A percentile compares a stretch with the other conserved stretches of the same genome.
Conservation (phyloP, 805 yeast genomes). For the Candida ovalis region DNA sequence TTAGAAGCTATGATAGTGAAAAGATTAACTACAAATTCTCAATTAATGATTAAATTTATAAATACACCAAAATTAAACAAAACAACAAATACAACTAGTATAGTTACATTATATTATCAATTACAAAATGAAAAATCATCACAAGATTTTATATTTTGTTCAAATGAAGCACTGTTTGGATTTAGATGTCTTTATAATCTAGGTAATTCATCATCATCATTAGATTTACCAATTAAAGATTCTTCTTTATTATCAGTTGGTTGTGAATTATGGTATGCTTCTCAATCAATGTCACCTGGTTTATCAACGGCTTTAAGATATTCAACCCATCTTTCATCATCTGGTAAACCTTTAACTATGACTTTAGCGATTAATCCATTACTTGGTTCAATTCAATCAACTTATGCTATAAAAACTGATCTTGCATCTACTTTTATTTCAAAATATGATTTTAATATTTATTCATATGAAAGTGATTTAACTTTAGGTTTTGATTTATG, state of each 20-base stretch:
- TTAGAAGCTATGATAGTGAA: constrained; percentile 84
- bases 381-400: constrained; percentile 82
- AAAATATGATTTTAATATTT: constrained; percentile 82
- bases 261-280: constrained; percentile 85
- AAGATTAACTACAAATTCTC: constrained; percentile 55
- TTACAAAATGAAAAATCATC: constrained; percentile 58
- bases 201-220: constrained; percentile 24
- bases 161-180: constrained; percentile 82
- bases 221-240: constrained; percentile 5
- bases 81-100: constrained; percentile 33
- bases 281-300: constrained; percentile 82
- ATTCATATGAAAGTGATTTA: constrained; percentile 84
- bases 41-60: constrained; percentile 68
- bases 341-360: constrained; percentile 87
- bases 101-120: constrained; percentile 69
- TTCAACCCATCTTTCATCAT: constrained; percentile 70
- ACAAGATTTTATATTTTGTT: constrained; percentile 73
- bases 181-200: constrained; percentile 74
- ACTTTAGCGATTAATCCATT: constrained; percentile 85
- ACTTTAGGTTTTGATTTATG: constrained; percentile 85
- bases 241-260: constrained; percentile 64
- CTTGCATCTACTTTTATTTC: constrained; percentile 74
- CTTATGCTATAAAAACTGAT: constrained; percentile 81
- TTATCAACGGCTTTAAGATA: constrained; percentile 81
- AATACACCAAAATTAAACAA: constrained; percentile 44